Base-by-base conservation (phyloP, 2,329 filamentous ascomycete species). In the Epichloe hybrida region DNA sequence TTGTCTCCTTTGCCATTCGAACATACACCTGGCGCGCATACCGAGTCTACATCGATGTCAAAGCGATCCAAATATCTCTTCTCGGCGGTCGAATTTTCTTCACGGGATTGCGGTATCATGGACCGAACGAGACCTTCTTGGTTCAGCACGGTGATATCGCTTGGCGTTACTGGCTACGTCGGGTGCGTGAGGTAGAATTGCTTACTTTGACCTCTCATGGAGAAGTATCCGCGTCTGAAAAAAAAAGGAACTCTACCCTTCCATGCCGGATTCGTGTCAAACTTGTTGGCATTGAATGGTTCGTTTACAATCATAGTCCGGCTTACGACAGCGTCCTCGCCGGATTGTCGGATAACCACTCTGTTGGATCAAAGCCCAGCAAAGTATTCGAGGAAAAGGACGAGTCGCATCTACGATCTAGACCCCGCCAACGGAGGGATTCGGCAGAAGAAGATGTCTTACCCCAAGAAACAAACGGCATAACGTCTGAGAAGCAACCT, bases 81-180 rank as follows among this genome's bases (percentile, higher is more conserved):
- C 79, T 98, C 3, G 93, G 85, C 44, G 93, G 93, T 1, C 81
- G 93, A 62, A 75, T 98, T 57, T 98, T 98, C 73, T 96, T 98
- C 73, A 95, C 91, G 56, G 88, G 88, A 44, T 73, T 98, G 49
- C 84, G 87, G 57, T 98, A 98, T 64, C 90, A 98, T 67, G 93
- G 88, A 40, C 84, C 91, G 62, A 98, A 98, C 65, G 88, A 97
- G 69, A 95, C 91, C 0, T 88, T 97, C 49, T 71, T 94, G 46
- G 76, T 98, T 11, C 90, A 97, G 59, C 86, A 90, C 64, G 93
- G 93, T 12, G 86, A 93, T 64, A 81, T 98, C 56, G 97, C 93
- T 41, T 98, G 93, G 93, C 79, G 84, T 55, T 98, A 97, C 67
- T 98, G 93, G 93, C 72, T 91, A 57, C 83, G 88, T 46, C 79